These are phyloP conservation scores for Annulohypoxylon bovei DNA, from an alignment of 495 filamentous ascomycete genomes.

Conservation along the genomic window DNA sequence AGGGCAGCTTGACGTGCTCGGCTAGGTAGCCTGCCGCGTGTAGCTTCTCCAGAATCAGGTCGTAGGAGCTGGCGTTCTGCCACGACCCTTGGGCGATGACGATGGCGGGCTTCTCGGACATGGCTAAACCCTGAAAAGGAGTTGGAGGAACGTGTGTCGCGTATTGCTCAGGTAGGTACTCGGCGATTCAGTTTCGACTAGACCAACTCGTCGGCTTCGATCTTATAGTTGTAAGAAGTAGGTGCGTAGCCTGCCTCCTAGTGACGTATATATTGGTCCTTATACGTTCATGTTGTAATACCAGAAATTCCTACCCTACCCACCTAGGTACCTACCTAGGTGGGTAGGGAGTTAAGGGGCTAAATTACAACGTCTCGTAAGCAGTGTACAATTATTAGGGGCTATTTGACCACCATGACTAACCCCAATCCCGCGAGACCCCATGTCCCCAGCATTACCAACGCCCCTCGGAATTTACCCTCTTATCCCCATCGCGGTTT, in stretches of 20 bases:
- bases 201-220: not conserved
- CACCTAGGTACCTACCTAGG: not conserved
- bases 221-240: too few species aligned
- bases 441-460: not conserved
- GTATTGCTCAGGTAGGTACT: not conserved
- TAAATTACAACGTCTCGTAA: not conserved
- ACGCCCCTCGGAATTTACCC: not conserved
- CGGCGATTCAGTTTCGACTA: not conserved
- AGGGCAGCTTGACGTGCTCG: conserved; percentile 3
- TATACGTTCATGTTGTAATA: too few species aligned
- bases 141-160: not conserved
- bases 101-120: not conserved
- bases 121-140: not conserved
- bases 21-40: not conserved
- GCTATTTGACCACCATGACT: not conserved
- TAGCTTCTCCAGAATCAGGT: not conserved
- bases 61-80: not conserved
- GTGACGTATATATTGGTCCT: too few species aligned
- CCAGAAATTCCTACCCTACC: too few species aligned
- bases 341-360: not conserved
- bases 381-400: not conserved
- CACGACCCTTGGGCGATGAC: not conserved
- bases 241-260: too few species aligned
- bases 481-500: not conserved
- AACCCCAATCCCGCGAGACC: not conserved